Evolutionary conservation across 225 moss, liverwort and hornwort genomes (phyloP).

Genomic region (Straminergon stramineum): DNA sequence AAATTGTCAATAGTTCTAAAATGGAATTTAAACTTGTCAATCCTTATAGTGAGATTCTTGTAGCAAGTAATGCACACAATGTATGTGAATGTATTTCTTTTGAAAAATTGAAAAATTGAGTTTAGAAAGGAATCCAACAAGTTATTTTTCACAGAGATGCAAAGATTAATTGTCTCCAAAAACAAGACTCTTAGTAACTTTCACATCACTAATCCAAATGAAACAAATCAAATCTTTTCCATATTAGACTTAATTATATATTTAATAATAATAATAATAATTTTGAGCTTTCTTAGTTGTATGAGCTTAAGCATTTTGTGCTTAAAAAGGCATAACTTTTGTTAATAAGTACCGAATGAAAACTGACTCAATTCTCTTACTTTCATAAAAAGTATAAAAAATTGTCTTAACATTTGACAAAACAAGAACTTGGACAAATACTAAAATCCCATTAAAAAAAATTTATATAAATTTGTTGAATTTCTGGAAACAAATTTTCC

Average conservation of each 20-base stretch:
- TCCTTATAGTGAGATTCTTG: neutral
- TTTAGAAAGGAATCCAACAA: neutral
- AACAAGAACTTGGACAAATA: fast-evolving
- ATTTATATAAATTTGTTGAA: neutral
- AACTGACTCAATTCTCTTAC: fast-evolving
- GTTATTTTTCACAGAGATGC: fast-evolving
- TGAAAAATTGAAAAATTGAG: neutral
- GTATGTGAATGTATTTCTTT: neutral
- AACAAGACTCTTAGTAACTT: neutral
- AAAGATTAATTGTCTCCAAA: neutral
- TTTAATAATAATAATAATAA: too few relatives aligned
- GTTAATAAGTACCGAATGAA: too few relatives aligned
- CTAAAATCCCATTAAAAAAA: neutral
- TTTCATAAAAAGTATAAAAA: neutral
- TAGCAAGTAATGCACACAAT: neutral
- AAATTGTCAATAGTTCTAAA: neutral
- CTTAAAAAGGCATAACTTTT: neutral
- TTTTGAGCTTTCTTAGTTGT: neutral
- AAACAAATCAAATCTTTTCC: neutral
- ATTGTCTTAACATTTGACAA: neutral
- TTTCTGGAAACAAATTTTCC: neutral
- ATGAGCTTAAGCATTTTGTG: neutral
- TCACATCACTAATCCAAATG: neutral
- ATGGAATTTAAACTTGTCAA: neutral
- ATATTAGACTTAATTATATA: too few relatives aligned